Percentiles rank a stretch among this genome's conserved stretches.
phyloP scores from a whole-genome alignment of 768 basidiomycete species.

The Saitozyma sp. region DNA sequence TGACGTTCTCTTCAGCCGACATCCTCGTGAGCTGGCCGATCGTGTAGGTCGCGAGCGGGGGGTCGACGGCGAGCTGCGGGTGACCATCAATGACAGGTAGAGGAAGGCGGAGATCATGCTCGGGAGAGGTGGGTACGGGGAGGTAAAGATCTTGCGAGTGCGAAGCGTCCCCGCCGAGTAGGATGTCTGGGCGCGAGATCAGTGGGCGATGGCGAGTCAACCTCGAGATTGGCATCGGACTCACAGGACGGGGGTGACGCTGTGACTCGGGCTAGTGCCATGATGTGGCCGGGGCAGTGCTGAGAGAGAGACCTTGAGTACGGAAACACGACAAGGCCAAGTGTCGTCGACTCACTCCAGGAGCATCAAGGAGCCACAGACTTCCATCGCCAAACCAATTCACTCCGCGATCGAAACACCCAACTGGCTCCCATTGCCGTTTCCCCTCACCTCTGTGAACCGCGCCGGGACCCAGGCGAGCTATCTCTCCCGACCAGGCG shows the following conservation, averaged over 20 bases:
- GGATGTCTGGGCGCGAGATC: slow-evolving; percentile 29
- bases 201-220: too few species aligned
- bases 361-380: slow-evolving; percentile 33
- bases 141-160: slow-evolving; percentile 34
- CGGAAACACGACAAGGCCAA: too few species aligned
- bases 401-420: slow-evolving; percentile 25
- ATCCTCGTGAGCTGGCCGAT: slow-evolving; percentile 28
- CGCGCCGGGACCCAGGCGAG: too few species aligned
- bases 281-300: slow-evolving; percentile 34
- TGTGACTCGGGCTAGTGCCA: slow-evolving; percentile 34
- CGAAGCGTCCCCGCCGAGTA: slow-evolving; percentile 35
- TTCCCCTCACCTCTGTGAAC: slow-evolving; percentile 3
- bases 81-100: slow-evolving; percentile 16
- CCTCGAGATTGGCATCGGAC: too few species aligned
- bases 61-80: slow-evolving; percentile 21
- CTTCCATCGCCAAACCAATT: slow-evolving; percentile 41
- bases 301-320: too few species aligned
- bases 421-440: slow-evolving; percentile 24
- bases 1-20: slow-evolving; percentile 32
- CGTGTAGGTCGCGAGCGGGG: slow-evolving; percentile 13
- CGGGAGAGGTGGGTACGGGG: slow-evolving; percentile 11
- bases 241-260: slow-evolving; percentile 30
- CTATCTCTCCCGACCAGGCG: slow-evolving; percentile 10
- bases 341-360: slow-evolving; percentile 37
- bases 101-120: slow-evolving; percentile 13